Base-by-base conservation (phyloP, 2,329 filamentous ascomycete genomes). In the Ceratocystis cacaofunesta region DNA sequence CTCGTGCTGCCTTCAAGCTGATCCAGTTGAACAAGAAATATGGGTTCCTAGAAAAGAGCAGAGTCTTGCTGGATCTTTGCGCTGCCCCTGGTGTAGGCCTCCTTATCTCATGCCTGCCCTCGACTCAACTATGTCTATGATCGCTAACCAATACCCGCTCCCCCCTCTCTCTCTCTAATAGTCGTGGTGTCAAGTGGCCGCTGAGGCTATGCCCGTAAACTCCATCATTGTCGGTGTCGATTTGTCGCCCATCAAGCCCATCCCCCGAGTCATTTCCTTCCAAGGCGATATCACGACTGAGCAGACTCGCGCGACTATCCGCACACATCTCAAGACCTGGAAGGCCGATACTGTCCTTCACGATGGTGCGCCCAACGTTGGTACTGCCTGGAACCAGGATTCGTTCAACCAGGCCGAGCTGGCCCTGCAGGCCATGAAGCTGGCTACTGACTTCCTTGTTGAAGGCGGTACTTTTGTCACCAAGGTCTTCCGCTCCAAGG, bases 21-120 rank as follows among this genome's bases (percentile, higher is more conserved):
- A 92, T 99, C 70, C 92, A 99, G 76, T 80, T 99, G 72, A 99
- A 99, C 79, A 96, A 97, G 78, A 97, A 96, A 75, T 99, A 95
- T 87, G 89, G 90, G 70, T 99, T 99, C 76, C 80, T 99, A 71
- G 91, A 97, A 76, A 92, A 95, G 80, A 95, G 90, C 77, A 95
- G 90, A 79, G 94, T 97, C 72, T 80, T 96, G 68, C 81, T 99
- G 74, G 95, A 99, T 86, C 88, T 99, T 74, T 99, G 94, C 78
- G 94, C 94, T 70, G 94, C 94, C 22, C 94, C 94, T 41, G 94
- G 94, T 76, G 87, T 90, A 80, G 74, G 85, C 80, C 48, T 32
- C 28, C 41, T 36, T 32, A 10, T 36, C 32, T n/a, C 65, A 41
- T 61, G 58, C 28, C 25, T 58, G 12, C 32, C 10, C 43, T n/a